phyloP scores from a whole-genome alignment of 2,329 filamentous ascomycete genomes.

The Fusarium staphyleae region DNA sequence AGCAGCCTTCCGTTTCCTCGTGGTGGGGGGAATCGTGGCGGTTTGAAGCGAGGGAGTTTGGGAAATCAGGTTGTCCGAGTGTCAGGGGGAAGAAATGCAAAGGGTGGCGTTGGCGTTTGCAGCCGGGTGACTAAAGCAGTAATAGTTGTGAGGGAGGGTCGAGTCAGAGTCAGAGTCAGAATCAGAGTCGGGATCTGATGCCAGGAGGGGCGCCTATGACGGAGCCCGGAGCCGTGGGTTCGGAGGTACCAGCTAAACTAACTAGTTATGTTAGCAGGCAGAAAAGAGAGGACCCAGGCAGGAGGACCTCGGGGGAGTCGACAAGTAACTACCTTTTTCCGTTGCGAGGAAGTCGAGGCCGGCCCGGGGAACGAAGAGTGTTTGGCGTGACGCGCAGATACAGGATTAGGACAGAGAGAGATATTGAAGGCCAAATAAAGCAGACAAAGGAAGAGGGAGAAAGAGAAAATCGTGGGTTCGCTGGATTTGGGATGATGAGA shows the following conservation, averaged over 20 bases:
- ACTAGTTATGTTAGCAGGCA: too few relatives aligned
- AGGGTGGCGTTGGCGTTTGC: slow-evolving; percentile 33
- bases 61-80: slow-evolving; percentile 22
- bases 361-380: background rate
- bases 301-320: background rate
- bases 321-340: slow-evolving; percentile 1
- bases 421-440: background rate
- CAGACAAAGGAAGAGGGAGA: background rate
- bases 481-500: slow-evolving; percentile 16
- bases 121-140: slow-evolving; percentile 31
- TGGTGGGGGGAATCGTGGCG: slow-evolving; percentile 66
- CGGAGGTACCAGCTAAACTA: too few relatives aligned
- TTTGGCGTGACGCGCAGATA: slow-evolving; percentile 3
- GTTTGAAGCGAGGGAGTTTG: slow-evolving; percentile 28
- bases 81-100: slow-evolving; percentile 22
- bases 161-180: too few relatives aligned
- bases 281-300: slow-evolving; percentile 10
- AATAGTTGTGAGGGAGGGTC: slow-evolving; percentile 25
- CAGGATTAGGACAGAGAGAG: background rate
- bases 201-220: slow-evolving; percentile 23
- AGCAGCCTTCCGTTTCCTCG: slow-evolving; percentile 69
- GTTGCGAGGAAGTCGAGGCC: slow-evolving; percentile 7
- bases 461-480: background rate
- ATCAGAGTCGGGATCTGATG: slow-evolving; percentile 23
- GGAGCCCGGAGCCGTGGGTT: slow-evolving; percentile 28